Conservation (phyloP, 2,329 filamentous ascomycete species). For the Botryosphaeria agaves region DNA sequence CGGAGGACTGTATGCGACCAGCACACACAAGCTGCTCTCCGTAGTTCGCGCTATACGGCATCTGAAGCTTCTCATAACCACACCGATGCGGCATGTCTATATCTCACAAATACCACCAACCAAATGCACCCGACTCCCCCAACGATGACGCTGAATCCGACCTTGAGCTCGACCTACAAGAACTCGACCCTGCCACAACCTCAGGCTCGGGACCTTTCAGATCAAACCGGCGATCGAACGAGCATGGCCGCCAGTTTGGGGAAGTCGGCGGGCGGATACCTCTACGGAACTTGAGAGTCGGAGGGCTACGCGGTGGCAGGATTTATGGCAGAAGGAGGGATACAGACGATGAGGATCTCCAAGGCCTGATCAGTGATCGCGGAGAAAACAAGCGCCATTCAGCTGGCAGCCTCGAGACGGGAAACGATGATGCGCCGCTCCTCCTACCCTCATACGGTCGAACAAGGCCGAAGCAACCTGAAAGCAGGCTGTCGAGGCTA, state of each 20-base stretch:
- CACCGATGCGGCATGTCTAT: constrained; percentile 30
- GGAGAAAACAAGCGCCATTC: constrained; percentile 38
- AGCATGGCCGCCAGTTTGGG: constrained; percentile 13
- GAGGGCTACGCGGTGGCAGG: constrained; percentile 18
- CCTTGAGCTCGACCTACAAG: constrained; percentile 59
- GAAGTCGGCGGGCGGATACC: constrained; percentile 43
- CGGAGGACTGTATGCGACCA: no score
- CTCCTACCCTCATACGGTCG: constrained; percentile 25
- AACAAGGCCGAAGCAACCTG: constrained; percentile 4
- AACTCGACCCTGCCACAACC: constrained; percentile 47
- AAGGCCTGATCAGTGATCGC: constrained; percentile 47
- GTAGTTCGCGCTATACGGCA: no score
- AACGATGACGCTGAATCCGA: constrained; percentile 47
- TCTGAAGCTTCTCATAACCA: no score
- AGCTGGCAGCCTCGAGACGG: constrained; percentile 37
- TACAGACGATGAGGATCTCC: constrained; percentile 47
- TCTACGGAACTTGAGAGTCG: constrained; percentile 41
- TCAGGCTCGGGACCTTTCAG: constrained; percentile 9
- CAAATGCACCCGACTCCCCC: constrained; percentile 47
- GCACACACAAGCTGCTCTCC: no score
- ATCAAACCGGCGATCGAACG: constrained; percentile 12
- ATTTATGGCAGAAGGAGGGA: constrained; percentile 18
- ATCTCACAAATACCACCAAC: constrained; percentile 26
- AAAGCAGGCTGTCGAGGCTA: constrained; percentile 25
- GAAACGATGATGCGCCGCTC: constrained; percentile 60